phyloP scores from a whole-genome alignment of 306 rosid species.

The Elaeagnus macrophylla region DNA sequence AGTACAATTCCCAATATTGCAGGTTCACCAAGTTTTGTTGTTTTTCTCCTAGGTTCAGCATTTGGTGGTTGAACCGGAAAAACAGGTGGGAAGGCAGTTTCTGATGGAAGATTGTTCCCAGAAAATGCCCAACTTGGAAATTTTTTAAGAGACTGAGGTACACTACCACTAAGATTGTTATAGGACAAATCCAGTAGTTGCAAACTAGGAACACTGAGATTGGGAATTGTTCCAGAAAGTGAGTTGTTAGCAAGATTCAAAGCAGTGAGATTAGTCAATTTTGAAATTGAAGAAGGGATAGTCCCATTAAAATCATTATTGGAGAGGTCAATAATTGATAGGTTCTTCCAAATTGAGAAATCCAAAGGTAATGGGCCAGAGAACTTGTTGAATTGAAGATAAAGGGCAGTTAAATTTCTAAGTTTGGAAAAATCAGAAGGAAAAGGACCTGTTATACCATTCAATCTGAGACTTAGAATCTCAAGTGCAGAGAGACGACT shows the following conservation, averaged over 20 bases:
- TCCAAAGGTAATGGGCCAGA: slow-evolving; percentile 65
- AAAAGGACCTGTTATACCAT: slow-evolving; percentile 62
- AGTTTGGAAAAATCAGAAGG: slow-evolving; percentile 69
- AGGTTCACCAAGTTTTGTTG: slow-evolving; percentile 38
- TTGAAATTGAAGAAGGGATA: slow-evolving; percentile 63
- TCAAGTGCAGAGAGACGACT: slow-evolving; percentile 55
- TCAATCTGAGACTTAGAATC: slow-evolving; percentile 60
- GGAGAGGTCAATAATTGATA: slow-evolving; percentile 43
- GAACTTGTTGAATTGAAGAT: slow-evolving; percentile 58
- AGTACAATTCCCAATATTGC: slow-evolving; percentile 59
- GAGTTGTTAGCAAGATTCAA: slow-evolving; percentile 72
- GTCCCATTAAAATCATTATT: slow-evolving; percentile 61
- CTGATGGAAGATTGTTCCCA: slow-evolving; percentile 51
- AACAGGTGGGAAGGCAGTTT: slow-evolving; percentile 48
- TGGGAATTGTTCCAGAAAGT: slow-evolving; percentile 66
- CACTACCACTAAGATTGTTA: slow-evolving; percentile 59
- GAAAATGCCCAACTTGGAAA: slow-evolving; percentile 56
- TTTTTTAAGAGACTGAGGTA: slow-evolving; percentile 62
- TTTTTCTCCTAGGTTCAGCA: slow-evolving; percentile 26
- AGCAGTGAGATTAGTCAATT: slow-evolving; percentile 47
- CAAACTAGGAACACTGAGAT: slow-evolving; percentile 42
- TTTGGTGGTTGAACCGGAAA: slow-evolving; percentile 21
- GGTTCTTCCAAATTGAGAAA: slow-evolving; percentile 71
- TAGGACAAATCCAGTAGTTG: slow-evolving; percentile 46
- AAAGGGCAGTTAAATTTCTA: slow-evolving; percentile 39